These are phyloP conservation scores for Cylindrodendrum hubeiense DNA, from an alignment of 2,329 filamentous ascomycete genomes.

Conservation along the genomic window DNA sequence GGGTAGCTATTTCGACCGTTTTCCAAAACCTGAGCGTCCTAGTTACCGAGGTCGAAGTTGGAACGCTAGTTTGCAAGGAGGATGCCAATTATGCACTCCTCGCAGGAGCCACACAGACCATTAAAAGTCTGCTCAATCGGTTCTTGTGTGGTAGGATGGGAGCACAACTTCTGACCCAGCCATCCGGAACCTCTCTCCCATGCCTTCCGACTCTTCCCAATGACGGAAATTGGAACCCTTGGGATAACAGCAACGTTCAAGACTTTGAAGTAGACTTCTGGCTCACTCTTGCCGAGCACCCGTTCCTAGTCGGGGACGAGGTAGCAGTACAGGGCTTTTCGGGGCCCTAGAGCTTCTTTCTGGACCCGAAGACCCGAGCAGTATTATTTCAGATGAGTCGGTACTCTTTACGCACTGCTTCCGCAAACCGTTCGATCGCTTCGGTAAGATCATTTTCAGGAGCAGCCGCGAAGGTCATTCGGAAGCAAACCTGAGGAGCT, in stretches of 20 bases:
- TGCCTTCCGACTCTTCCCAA: not conserved
- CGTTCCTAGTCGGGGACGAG: constrained; percentile 39
- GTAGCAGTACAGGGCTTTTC: not conserved
- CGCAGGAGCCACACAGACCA: constrained; percentile 32
- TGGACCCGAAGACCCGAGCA: not conserved
- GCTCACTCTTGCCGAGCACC: constrained; percentile 14
- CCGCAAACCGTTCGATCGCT: constrained; percentile 9
- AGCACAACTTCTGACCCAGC: not conserved
- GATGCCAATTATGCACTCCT: constrained; percentile 38
- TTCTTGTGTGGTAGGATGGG: constrained; percentile 43
- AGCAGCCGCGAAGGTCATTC: constrained; percentile 12
- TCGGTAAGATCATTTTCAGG: not conserved
- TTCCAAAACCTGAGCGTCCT: constrained; percentile 33
- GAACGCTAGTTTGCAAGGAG: constrained; percentile 29
- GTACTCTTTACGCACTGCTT: constrained; percentile 1
- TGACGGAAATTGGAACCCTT: constrained; percentile 8
- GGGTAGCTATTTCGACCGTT: constrained; percentile 16
- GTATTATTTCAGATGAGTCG: not conserved
- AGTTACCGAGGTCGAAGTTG: constrained; percentile 33
- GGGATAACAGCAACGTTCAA: constrained; percentile 1
- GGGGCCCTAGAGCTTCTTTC: not conserved
- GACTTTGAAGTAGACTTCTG: constrained; percentile 19
- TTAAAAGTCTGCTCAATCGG: constrained; percentile 47
- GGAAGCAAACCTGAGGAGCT: not conserved
- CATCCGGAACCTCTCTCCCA: not conserved